phyloP scores from a whole-genome alignment of 2,329 filamentous ascomycete species.

The Aspergillus unguis region DNA sequence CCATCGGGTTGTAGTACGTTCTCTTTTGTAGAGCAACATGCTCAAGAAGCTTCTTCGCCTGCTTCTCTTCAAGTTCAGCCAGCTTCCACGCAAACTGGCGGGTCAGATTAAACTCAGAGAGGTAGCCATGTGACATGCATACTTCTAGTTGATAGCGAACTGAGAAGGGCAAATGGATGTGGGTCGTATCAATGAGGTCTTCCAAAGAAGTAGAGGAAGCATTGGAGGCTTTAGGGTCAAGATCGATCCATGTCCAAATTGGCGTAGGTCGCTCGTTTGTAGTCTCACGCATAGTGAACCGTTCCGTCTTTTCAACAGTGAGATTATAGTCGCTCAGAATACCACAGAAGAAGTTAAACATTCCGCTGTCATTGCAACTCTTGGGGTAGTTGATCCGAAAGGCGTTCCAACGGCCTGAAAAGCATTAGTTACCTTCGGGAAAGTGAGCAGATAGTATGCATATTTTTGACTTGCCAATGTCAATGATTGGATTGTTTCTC shows the following conservation, averaged over 20 bases:
- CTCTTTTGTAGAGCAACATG: slow-evolving; percentile 65
- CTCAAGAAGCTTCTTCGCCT: slow-evolving; percentile 68
- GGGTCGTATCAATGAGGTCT: slow-evolving; percentile 32
- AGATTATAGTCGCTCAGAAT: slow-evolving; percentile 73
- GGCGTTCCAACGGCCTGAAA: slow-evolving; percentile 59
- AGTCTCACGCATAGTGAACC: slow-evolving; percentile 42
- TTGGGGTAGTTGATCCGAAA: slow-evolving; percentile 52
- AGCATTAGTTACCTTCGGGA: slow-evolving; percentile 5
- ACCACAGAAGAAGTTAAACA: slow-evolving; percentile 46
- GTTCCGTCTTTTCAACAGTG: slow-evolving; percentile 41
- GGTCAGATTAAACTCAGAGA: slow-evolving; percentile 73
- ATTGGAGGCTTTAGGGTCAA: slow-evolving; percentile 22
- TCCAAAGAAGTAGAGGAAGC: slow-evolving; percentile 34
- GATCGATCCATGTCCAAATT: slow-evolving; percentile 44
- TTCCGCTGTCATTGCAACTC: slow-evolving; percentile 22
- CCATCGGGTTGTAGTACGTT: slow-evolving; percentile 66
- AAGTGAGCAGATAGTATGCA: background rate
- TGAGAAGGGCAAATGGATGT: slow-evolving; percentile 59
- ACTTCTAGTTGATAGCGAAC: slow-evolving; percentile 90
- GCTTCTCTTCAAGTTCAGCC: slow-evolving; percentile 46
- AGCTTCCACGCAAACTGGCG: slow-evolving; percentile 65
- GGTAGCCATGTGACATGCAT: slow-evolving; percentile 74
- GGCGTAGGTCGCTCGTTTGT: slow-evolving; percentile 18
- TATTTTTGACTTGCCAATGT: slow-evolving; percentile 50
- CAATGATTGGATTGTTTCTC: slow-evolving; percentile 53